These are phyloP conservation scores for Ulmus americana DNA, from an alignment of 331 rosid species.

Conservation along the genomic window DNA sequence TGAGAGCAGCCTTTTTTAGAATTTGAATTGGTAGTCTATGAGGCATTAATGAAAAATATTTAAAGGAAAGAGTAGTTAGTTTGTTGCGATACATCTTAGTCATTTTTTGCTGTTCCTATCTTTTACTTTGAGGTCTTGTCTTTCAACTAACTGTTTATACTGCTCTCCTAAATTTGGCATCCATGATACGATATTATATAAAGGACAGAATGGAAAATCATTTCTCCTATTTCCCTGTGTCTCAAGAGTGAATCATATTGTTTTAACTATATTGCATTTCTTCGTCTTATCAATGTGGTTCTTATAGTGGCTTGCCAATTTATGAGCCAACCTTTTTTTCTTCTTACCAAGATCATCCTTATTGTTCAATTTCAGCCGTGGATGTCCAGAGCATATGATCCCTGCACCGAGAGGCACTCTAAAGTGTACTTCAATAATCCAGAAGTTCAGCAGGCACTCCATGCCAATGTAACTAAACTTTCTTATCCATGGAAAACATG, in stretches of 20 bases:
- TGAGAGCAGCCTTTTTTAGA: background rate
- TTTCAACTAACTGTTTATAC: background rate
- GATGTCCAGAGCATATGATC: conserved; percentile 89
- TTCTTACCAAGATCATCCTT: background rate
- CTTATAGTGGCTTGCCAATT: background rate
- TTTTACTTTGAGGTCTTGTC: background rate
- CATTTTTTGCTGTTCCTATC: background rate
- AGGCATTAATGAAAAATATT: too few relatives aligned
- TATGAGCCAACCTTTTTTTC: conserved; percentile 12
- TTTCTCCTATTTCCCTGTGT: background rate
- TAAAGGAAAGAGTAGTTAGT: background rate
- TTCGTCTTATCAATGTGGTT: background rate
- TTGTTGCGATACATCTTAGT: background rate
- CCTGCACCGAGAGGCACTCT: conserved; percentile 75
- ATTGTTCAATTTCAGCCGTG: conserved; percentile 62
- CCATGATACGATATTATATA: background rate
- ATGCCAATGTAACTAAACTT: conserved; percentile 74
- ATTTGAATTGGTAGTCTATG: background rate
- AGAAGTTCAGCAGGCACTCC: conserved; percentile 85
- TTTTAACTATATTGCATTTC: conserved; percentile 3
- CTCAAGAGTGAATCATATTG: background rate
- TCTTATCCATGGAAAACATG: conserved; percentile 81
- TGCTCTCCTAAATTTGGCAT: background rate
- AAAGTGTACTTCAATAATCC: conserved; percentile 70
- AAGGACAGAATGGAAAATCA: background rate